Percentiles rank a stretch among this genome's conserved stretches.
phyloP scores from a whole-genome alignment of 768 basidiomycete genomes.

The Pulveroboletus sp. region DNA sequence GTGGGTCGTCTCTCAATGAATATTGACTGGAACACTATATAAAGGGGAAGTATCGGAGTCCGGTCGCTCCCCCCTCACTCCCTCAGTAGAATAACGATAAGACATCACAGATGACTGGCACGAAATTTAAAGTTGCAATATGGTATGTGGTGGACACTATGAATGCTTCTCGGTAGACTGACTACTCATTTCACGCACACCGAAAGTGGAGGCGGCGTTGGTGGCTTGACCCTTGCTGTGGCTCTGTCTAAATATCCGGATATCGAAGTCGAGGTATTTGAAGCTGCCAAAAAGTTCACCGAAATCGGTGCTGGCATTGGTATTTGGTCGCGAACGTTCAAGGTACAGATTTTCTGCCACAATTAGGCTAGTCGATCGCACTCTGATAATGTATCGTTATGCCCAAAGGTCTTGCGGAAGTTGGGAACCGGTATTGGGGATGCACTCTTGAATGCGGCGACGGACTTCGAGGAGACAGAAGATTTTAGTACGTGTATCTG shows the following conservation, averaged over 20 bases:
- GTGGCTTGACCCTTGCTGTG: conserved; percentile 36
- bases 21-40: not conserved
- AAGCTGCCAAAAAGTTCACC: conserved; percentile 44
- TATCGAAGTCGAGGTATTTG: conserved; percentile 54
- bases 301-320: conserved; percentile 64
- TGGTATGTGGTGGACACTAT: conserved; percentile 13
- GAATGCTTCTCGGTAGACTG: not conserved
- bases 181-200: not conserved
- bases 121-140: conserved; percentile 28
- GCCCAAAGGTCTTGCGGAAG: conserved; percentile 19
- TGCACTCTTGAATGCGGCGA: conserved; percentile 14
- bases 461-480: conserved; percentile 20
- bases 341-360: conserved; percentile 12
- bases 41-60: not conserved
- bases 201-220: conserved; percentile 40
- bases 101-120: conserved; percentile 7
- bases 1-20: too few species aligned
- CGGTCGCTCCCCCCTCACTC: not conserved
- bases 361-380: not conserved
- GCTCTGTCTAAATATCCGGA: conserved; percentile 40
- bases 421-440: conserved; percentile 17
- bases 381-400: not conserved
- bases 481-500: conserved; percentile 14
- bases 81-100: not conserved
- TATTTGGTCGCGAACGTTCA: conserved; percentile 34